Evolutionary conservation across 768 basidiomycete species (phyloP), one percentile per base, ranked within the genome.

Genomic region (Amyloporia xantha): DNA sequence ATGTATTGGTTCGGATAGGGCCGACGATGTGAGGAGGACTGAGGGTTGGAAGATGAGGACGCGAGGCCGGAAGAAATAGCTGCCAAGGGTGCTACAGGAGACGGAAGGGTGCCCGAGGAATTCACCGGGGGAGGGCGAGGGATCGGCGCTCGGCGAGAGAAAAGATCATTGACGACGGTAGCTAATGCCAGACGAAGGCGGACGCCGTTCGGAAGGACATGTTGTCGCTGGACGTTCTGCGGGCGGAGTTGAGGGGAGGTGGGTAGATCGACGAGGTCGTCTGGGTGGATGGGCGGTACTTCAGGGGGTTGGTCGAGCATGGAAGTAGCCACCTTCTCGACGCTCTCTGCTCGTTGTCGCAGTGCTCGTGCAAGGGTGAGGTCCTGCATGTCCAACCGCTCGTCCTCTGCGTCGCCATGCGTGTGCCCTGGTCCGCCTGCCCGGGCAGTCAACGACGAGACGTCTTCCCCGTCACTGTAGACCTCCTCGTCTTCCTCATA

Each of bases 281-380:
- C 80, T 27, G 75, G 78, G 36, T 76, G 72, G 28, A 74, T 66
- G 3, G 79, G 77, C 35, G 79, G 78, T 11, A 80, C 65, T 0
- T 79, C 76, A 1, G 88, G 88, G 0, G 85, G 84, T 54, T 90
- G 86, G 47, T 81, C 80, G 12, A 91, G 77, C 86, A 91, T 90
- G 39, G 82, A 75, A 0, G 77, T 80, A 42, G 88, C 76, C 37
- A 91, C 86, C 59, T 88, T 90, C 64, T 91, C 90, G 17, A 91
- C 73, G 11, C 84, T 83, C 54, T 91, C 86, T 1, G 90, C 85
- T 24, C 86, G 81, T 24, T 87, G 70, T 48, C 85, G 73, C 27
- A 90, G 75, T 44, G 63, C 71, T 21, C 80, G 70, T 2, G 89
- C 87, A 20, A 87, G 72, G 4, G 63, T 58, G 0, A 87, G 65